A percentile compares a stretch with the other conserved stretches of the same genome.
phyloP scores from a whole-genome alignment of 1,284 basidiomycete genomes.

The Gastroboletus turbinatus region DNA sequence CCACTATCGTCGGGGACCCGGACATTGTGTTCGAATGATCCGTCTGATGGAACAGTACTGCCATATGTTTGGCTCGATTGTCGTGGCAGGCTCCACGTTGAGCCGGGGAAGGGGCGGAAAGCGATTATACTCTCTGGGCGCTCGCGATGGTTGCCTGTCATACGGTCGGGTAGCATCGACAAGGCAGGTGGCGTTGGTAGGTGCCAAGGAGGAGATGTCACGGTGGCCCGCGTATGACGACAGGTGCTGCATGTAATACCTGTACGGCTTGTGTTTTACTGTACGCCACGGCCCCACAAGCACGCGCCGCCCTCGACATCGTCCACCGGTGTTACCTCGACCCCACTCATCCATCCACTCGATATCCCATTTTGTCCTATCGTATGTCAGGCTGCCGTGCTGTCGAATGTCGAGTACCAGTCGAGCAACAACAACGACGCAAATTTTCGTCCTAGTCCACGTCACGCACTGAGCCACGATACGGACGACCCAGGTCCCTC shows the following conservation, averaged over 20 bases:
- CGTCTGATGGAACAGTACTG: slow-evolving; percentile 29
- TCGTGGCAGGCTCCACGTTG: slow-evolving; percentile 81
- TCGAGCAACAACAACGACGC: background rate
- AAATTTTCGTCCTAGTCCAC: background rate
- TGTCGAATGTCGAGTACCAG: slow-evolving; percentile 11
- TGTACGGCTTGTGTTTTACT: slow-evolving; percentile 30
- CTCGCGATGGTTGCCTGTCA: slow-evolving; percentile 60
- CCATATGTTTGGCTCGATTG: slow-evolving; percentile 86
- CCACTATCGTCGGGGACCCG: slow-evolving; percentile 2
- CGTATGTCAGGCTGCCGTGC: slow-evolving; percentile 34
- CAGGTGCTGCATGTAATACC: slow-evolving; percentile 21
- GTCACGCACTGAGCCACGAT: background rate
- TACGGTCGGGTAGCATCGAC: slow-evolving; percentile 61
- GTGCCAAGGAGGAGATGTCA: background rate
- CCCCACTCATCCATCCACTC: slow-evolving; percentile 14
- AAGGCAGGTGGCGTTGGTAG: slow-evolving; percentile 46
- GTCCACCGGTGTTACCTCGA: background rate
- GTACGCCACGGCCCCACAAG: slow-evolving; percentile 16
- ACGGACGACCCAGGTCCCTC: slow-evolving; percentile 1
- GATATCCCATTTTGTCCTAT: slow-evolving; percentile 28
- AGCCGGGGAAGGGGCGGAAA: slow-evolving; percentile 88
- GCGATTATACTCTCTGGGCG: slow-evolving; percentile 84
- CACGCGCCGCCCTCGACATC: slow-evolving; percentile 4
- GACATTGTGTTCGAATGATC: background rate
- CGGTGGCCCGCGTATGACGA: background rate